phyloP scores from a whole-genome alignment of 208 protist species.

The Phytomonas francai region DNA sequence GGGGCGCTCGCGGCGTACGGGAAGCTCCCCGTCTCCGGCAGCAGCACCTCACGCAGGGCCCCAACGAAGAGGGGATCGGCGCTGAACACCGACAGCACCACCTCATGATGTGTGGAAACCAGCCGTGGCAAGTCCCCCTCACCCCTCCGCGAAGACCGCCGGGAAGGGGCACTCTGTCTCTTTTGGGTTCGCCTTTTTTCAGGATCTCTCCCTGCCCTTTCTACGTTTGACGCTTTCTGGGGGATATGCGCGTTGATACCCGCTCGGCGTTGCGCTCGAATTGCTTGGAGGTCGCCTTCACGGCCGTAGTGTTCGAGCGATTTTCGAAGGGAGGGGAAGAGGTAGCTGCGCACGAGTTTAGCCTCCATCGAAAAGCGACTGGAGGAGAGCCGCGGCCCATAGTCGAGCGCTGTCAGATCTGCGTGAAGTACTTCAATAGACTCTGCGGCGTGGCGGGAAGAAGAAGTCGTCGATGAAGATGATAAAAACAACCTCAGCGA shows the following conservation, averaged over 20 bases:
- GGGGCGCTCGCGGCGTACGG: conserved; percentile 42
- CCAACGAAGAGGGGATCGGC: conserved; percentile 69
- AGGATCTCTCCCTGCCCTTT: no score
- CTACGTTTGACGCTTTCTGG: no score
- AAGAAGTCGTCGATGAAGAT: no score
- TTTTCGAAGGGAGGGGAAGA: conserved; percentile 38
- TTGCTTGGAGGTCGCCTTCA: not conserved
- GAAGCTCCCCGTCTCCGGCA: conserved; percentile 53
- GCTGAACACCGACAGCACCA: conserved; percentile 64
- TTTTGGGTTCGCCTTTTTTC: no score
- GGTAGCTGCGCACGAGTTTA: conserved; percentile 37
- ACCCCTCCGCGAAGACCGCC: no score
- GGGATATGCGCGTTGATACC: no score
- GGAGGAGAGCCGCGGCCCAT: conserved; percentile 38
- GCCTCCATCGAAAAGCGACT: conserved; percentile 67
- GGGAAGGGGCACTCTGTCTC: no score
- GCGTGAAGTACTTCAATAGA: conserved; percentile 52
- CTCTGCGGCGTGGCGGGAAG: conserved; percentile 28
- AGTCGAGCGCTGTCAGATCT: conserved; percentile 69
- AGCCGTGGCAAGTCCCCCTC: conserved; percentile 10
- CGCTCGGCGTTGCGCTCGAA: no score
- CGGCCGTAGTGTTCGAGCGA: conserved; percentile 51
- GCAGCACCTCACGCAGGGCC: conserved; percentile 55
- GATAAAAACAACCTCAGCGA: no score
- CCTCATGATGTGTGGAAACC: conserved; percentile 44